Conservation (phyloP, 352 stramenopile genomes). For the Globisporangium radiosum region DNA sequence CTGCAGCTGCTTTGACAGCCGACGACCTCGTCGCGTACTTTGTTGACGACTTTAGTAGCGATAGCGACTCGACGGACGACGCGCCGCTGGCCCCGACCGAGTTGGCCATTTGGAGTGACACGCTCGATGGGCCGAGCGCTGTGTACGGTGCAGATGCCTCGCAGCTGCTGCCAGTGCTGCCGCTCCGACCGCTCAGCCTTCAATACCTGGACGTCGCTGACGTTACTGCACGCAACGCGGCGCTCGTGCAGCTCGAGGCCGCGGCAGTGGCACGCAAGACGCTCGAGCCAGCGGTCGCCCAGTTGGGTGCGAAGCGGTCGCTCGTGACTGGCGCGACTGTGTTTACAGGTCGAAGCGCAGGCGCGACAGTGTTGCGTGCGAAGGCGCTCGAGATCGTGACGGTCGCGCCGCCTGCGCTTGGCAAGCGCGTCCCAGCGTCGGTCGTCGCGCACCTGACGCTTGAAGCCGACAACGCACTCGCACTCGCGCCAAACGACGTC, state of each 20-base stretch:
- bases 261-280: conserved; percentile 81
- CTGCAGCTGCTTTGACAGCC: conserved; percentile 25
- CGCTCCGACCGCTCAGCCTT: conserved; percentile 92
- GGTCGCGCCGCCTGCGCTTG: conserved; percentile 34
- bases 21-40: conserved; percentile 47
- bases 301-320: conserved; percentile 43
- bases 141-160: conserved; percentile 36
- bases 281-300: conserved; percentile 82
- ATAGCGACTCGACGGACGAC: too few species aligned
- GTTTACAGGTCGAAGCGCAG: conserved; percentile 30
- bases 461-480: conserved; percentile 63
- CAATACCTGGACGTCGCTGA: conserved; percentile 94
- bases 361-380: conserved; percentile 10
- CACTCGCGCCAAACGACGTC: conserved; percentile 89
- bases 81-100: conserved; percentile 74
- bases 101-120: conserved; percentile 81
- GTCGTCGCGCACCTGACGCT: conserved; percentile 87
- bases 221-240: conserved; percentile 91
- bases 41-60: conserved; percentile 37
- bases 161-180: conserved; percentile 51
- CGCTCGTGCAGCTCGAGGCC: conserved; percentile 87
- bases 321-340: conserved; percentile 42
- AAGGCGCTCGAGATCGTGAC: too few species aligned
- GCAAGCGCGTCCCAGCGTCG: conserved; percentile 70
- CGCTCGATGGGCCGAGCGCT: conserved; percentile 19